phyloP scores from a whole-genome alignment of 2,329 filamentous ascomycete genomes.

The Trichoderma arundinaceum region DNA sequence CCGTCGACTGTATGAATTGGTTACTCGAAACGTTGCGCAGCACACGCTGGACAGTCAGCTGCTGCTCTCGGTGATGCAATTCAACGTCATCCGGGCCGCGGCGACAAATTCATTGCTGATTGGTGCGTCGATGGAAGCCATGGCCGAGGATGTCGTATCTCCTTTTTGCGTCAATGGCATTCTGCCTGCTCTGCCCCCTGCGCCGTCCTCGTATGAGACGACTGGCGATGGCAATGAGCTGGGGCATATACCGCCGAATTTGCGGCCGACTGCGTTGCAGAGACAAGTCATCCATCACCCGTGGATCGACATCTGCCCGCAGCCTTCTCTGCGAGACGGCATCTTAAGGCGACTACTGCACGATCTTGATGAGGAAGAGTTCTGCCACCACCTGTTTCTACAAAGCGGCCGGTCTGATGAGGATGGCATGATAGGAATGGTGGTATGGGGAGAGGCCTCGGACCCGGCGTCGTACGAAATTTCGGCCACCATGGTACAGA shows the following conservation, averaged over 20 bases:
- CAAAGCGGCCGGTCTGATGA: constrained; percentile 3
- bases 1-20: constrained; percentile 19
- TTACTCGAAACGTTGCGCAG: constrained; percentile 2
- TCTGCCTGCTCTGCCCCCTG: not conserved
- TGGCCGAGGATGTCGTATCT: constrained; percentile 19
- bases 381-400: constrained; percentile 32
- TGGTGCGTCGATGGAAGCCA: not conserved
- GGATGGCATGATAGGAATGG: constrained; percentile 37
- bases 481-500: constrained; percentile 49
- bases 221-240: not conserved
- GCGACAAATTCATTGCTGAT: not conserved
- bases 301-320: constrained; percentile 32
- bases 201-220: not conserved
- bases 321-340: constrained; percentile 28
- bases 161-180: constrained; percentile 1
- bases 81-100: constrained; percentile 29
- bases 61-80: constrained; percentile 23
- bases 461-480: constrained; percentile 54
- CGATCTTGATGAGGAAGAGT: constrained; percentile 33
- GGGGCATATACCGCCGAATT: constrained; percentile 21
- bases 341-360: constrained; percentile 5
- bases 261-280: constrained; percentile 32
- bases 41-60: constrained; percentile 20
- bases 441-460: constrained; percentile 57
- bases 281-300: constrained; percentile 31